Evolutionary conservation across 441 rosid genomes (phyloP).

Genomic region (Pelargonium citronellum): DNA sequence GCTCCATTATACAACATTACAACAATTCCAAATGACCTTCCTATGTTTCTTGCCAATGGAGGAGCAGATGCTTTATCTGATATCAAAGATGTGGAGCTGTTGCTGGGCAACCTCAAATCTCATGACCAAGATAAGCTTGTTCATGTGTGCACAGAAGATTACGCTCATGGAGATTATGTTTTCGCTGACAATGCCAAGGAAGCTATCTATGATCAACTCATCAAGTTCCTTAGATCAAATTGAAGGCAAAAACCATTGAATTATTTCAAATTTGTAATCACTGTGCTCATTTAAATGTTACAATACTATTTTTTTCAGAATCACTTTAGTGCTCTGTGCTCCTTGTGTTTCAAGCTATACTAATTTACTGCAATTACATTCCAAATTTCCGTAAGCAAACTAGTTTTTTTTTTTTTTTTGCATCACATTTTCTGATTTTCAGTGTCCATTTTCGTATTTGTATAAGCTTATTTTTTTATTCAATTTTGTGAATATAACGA

Average conservation of each 20-base stretch:
- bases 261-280: too few species aligned
- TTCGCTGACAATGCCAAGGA: conserved; percentile 4
- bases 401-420: too few species aligned
- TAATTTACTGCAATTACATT: too few species aligned
- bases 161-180: conserved; percentile 6
- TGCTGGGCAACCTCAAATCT: not conserved
- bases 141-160: not conserved
- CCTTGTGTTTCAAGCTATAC: too few species aligned
- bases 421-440: too few species aligned
- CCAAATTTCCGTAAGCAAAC: too few species aligned
- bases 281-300: too few species aligned
- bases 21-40: not conserved
- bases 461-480: too few species aligned
- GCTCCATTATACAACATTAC: not conserved
- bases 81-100: conserved; percentile 5
- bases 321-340: too few species aligned
- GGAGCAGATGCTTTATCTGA: conserved; percentile 11
- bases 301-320: too few species aligned
- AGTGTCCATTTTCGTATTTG: too few species aligned
- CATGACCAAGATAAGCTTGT: conserved; percentile 5
- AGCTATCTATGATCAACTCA: conserved; percentile 5
- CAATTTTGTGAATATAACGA: too few species aligned
- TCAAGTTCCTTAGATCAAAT: not conserved
- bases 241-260: not conserved
- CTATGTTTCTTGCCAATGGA: conserved; percentile 1